A percentile compares a stretch with the other conserved stretches of the same genome.
Evolutionary conservation across 345 rosid genomes (phyloP).

Genomic region (Moricandia moricandioides): DNA sequence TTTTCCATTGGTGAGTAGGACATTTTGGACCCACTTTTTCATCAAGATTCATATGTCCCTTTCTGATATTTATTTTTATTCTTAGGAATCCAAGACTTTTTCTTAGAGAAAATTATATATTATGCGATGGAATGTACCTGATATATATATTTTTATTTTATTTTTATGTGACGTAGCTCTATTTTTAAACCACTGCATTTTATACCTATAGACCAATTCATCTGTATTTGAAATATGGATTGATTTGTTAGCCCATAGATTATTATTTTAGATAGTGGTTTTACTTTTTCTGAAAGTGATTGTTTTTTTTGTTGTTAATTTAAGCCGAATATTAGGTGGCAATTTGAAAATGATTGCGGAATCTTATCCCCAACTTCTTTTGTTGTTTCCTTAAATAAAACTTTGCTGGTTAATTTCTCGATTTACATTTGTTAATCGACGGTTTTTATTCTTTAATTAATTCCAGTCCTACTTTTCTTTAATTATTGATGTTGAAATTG

Average conservation of each 20-base stretch:
- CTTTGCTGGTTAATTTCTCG: not conserved
- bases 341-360: slow-evolving; percentile 17
- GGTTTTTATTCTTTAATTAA: slow-evolving; percentile 13
- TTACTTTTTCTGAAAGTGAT: slow-evolving; percentile 31
- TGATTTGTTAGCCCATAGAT: slow-evolving; percentile 16
- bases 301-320: not conserved
- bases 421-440: not conserved
- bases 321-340: slow-evolving; percentile 31
- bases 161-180: not conserved
- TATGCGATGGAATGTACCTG: not conserved
- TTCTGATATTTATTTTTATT: slow-evolving; percentile 12
- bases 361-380: slow-evolving; percentile 28
- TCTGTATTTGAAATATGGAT: not conserved
- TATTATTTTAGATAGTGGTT: slow-evolving; percentile 27
- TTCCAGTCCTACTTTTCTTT: not conserved
- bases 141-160: not conserved
- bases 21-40: slow-evolving; percentile 7
- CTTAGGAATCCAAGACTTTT: slow-evolving; percentile 33
- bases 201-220: slow-evolving; percentile 31
- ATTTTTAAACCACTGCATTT: not conserved
- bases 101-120: not conserved
- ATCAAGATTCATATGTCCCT: slow-evolving; percentile 35
- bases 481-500: slow-evolving; percentile 11
- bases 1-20: slow-evolving; percentile 17
- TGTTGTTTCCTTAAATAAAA: not conserved